Evolutionary conservation across 805 yeast genomes (phyloP), one percentile per base, ranked within the genome.

Genomic region (Cyberlindnera subsufficiens): DNA sequence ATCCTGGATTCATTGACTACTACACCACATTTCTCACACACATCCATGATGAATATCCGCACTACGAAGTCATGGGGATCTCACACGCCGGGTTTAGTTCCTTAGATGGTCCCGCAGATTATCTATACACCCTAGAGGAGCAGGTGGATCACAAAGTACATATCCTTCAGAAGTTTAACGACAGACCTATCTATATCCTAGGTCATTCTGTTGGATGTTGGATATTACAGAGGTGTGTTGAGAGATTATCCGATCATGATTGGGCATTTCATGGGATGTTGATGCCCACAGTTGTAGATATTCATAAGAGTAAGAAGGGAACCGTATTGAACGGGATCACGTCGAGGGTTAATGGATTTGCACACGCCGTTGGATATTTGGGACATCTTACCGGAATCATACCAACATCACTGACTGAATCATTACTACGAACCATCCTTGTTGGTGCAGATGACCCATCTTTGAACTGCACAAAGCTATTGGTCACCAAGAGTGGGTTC

Each of bases 201-300:
- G 82, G 87, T 17, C 95, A 85, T 57, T 83, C 91, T 0, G 75
- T 84, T 13, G 95, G 95, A 2, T 69, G 80, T 6, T 85, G 75
- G 67, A 65, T 85, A 35, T 58, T 68, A 3, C 89, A 84, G 57
- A 59, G 83, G 36, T 66, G 78, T 2, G 65, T 75, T 1, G 53
- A 61, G 19, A 27, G 42, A 0, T 32, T 55, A 11, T 44, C 50
- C 2, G 51, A 57, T 5, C 9, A 15, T 6, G 47, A 61, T 5
- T 61, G 77, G 29, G 60, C 57, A 40, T 69, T 77, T 42, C 67
- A 75, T 17, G 87, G 88, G 0, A 64, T 84, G 40, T 65, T 84
- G 16, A 82, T 86, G 42, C 95, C 95, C 1, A 82, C 93, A 0
- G 67, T 85, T 17, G 67, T 70, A 19, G 82, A 82, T 50, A 78